Percentiles rank a stretch among this genome's conserved stretches.
These are phyloP conservation scores for Teratosphaeria destructans DNA, from an alignment of 2,329 filamentous ascomycete species.

Conservation along the genomic window DNA sequence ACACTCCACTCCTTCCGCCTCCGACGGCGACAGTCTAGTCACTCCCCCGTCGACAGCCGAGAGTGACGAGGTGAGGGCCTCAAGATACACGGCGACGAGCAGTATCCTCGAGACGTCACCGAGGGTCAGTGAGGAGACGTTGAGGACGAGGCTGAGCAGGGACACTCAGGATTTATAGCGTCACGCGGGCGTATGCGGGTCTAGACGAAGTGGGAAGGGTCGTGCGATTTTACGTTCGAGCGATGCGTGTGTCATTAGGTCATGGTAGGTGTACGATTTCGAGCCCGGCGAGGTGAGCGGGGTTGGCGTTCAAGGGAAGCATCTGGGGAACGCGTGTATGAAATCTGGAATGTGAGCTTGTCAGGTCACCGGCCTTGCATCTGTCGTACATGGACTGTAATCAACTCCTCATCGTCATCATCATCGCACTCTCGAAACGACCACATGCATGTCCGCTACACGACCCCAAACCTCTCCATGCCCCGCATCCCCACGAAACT, in stretches of 20 bases:
- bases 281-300: neutral
- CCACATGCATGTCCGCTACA: neutral
- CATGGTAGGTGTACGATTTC: neutral
- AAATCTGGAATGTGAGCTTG: neutral
- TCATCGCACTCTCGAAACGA: too few relatives aligned
- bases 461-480: neutral
- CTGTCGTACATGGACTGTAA: too few relatives aligned
- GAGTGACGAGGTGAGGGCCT: neutral
- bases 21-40: slow-evolving; percentile 1
- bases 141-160: slow-evolving; percentile 16
- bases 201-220: neutral
- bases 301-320: neutral
- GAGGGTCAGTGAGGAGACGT: slow-evolving; percentile 30
- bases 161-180: neutral
- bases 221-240: neutral
- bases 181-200: neutral
- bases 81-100: slow-evolving; percentile 28
- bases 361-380: neutral
- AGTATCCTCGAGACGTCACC: slow-evolving; percentile 33
- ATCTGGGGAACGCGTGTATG: neutral
- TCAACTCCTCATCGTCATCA: too few relatives aligned
- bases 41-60: slow-evolving; percentile 2
- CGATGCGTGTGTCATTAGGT: neutral
- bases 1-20: slow-evolving; percentile 24
- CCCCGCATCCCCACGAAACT: neutral